Evolutionary conservation across 2,329 filamentous ascomycete species (phyloP), one percentile per base, ranked within the genome.

Genomic region (Paraphoma chrysanthemicola): DNA sequence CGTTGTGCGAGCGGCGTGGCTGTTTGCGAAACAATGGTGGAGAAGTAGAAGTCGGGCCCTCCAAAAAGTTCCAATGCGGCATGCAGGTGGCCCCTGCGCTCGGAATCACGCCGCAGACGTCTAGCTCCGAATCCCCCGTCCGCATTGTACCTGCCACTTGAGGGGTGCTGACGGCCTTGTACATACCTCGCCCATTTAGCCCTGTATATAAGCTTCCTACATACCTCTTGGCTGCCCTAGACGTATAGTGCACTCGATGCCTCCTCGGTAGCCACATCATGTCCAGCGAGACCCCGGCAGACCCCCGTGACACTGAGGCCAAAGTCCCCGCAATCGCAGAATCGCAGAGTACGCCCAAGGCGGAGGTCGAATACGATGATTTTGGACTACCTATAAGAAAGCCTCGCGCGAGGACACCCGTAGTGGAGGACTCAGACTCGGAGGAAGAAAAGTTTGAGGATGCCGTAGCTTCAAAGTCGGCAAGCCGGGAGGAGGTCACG

Each of bases 311-410:
- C 59, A 56, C 55, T 56, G 67, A 70, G 51, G 54, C 59, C 44
- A 66, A 67, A 56, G 58, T 36, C 36, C 50, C 61, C 38, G 56
- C 64, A 48, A 55, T 23, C 44, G 53, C 59, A 36, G 56, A 55
- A 29, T 33, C 52, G 44, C 59, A 60, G 51, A 59, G 45, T 23
- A 52, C 56, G 16, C 38, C 53, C 12, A 59, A 59, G 44, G 31
- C 58, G 10, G 68, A 63, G 14, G 64, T 74, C 48, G 86, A 89
- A 68, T 78, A 87, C 56, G 89, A 92, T 73, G 89, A 92, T 63
- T 92, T 91, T 72, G 89, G 89, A 48, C 78, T 92, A 61, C 88
- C 88, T 16, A 83, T 89, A 59, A 82, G 81, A 71, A 85, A 81
- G 66, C 82, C 64, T 47, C 58, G 72, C 38, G 66, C 66, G 28